A percentile compares a stretch with the other conserved stretches of the same genome.
phyloP scores from a whole-genome alignment of 2,329 filamentous ascomycete species.

The Lecanicillium sp. region DNA sequence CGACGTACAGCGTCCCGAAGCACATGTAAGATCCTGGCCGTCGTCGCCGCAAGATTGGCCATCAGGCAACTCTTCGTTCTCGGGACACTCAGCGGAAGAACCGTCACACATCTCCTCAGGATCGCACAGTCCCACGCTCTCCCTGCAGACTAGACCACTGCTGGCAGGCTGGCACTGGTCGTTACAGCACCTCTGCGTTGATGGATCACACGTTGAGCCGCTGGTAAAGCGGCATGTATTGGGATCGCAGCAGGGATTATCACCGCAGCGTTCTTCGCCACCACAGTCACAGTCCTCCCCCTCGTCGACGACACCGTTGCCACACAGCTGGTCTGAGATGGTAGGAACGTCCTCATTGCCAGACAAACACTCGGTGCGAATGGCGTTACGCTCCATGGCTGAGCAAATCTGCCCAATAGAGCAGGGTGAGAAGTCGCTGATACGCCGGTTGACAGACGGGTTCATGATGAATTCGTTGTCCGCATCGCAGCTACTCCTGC shows the following conservation, averaged over 20 bases:
- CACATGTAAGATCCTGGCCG: slow-evolving; percentile 57
- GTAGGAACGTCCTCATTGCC: slow-evolving; percentile 69
- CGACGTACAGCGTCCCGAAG: slow-evolving; percentile 79
- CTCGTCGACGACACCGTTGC: slow-evolving; percentile 81
- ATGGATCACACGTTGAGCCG: slow-evolving; percentile 62
- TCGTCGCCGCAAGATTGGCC: slow-evolving; percentile 55
- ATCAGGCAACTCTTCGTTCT: slow-evolving; percentile 55
- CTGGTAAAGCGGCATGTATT: slow-evolving; percentile 68
- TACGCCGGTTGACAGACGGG: slow-evolving; percentile 60
- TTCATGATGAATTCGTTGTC: slow-evolving; percentile 77
- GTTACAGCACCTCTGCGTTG: slow-evolving; percentile 66
- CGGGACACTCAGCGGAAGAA: slow-evolving; percentile 57
- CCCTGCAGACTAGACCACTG: slow-evolving; percentile 61
- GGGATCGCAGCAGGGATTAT: slow-evolving; percentile 68
- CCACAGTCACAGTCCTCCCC: slow-evolving; percentile 89
- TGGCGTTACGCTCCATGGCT: slow-evolving; percentile 62
- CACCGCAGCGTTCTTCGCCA: slow-evolving; percentile 53
- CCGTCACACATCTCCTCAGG: slow-evolving; percentile 70
- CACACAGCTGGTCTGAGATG: slow-evolving; percentile 70
- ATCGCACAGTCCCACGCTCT: slow-evolving; percentile 66
- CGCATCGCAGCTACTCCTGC: slow-evolving; percentile 56
- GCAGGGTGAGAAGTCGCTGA: slow-evolving; percentile 71
- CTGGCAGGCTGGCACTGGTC: slow-evolving; percentile 53
- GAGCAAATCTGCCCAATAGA: slow-evolving; percentile 81
- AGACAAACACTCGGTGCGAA: slow-evolving; percentile 63